A percentile compares a stretch with the other conserved stretches of the same genome.
phyloP scores from a whole-genome alignment of 2,329 filamentous ascomycete species.

The Fusarium ramigenum region DNA sequence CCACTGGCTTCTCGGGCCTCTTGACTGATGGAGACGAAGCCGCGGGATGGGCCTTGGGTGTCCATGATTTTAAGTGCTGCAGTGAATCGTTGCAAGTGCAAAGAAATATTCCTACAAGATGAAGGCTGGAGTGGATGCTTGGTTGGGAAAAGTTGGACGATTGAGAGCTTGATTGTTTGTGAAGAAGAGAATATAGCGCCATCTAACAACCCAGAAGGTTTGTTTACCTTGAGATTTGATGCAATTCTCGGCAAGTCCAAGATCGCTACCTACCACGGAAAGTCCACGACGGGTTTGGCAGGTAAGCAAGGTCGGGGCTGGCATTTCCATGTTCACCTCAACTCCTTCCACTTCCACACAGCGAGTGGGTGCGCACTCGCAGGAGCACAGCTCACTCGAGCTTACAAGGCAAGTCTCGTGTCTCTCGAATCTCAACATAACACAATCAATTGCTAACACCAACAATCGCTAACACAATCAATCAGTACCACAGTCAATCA shows the following conservation, averaged over 20 bases:
- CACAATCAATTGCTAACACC: too few species aligned
- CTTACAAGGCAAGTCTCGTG: not conserved
- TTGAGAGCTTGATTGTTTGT: not conserved
- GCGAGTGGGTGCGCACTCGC: not conserved
- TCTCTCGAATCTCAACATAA: not conserved
- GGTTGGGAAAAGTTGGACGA: not conserved
- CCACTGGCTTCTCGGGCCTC: too few species aligned
- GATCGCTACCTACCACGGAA: not conserved
- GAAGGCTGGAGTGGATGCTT: not conserved
- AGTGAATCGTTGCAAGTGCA: not conserved
- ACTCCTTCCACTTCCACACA: not conserved
- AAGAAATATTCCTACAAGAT: not conserved
- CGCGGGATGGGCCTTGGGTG: not conserved
- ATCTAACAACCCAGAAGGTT: not conserved
- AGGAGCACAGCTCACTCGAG: not conserved
- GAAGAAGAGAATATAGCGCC: not conserved
- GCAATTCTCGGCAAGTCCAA: not conserved
- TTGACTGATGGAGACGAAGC: not conserved
- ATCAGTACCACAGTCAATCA: too few species aligned
- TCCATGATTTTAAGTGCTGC: not conserved
- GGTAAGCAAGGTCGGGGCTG: not conserved
- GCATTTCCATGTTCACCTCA: not conserved
- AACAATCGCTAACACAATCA: too few species aligned
- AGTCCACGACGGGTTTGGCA: not conserved
- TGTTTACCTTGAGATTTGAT: not conserved